These are phyloP conservation scores for Sclerotinia spermophila DNA, from an alignment of 2,329 filamentous ascomycete species.

Conservation along the genomic window DNA sequence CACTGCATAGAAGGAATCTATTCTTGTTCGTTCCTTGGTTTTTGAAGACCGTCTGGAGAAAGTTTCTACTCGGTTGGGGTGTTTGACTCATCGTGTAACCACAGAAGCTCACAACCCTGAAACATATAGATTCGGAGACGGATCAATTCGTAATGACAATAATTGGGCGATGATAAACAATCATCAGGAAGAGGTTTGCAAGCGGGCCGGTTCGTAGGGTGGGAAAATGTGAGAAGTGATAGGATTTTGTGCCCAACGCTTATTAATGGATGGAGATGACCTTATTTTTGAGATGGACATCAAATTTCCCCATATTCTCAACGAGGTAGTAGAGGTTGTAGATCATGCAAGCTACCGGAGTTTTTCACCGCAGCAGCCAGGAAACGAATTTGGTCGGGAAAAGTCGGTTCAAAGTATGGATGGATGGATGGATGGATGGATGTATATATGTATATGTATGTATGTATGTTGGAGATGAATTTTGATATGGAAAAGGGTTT, in stretches of 20 bases:
- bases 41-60: not conserved
- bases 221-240: not conserved
- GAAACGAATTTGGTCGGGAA: not conserved
- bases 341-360: slow-evolving; percentile 3
- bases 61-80: not conserved
- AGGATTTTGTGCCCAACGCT: not conserved
- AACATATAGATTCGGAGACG: not conserved
- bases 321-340: not conserved
- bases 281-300: slow-evolving; percentile 1
- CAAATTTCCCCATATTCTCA: not conserved
- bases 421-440: too few relatives aligned
- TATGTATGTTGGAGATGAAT: too few relatives aligned
- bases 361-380: not conserved
- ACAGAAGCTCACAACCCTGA: not conserved
- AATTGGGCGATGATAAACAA: not conserved
- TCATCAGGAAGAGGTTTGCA: not conserved
- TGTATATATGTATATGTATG: too few relatives aligned
- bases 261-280: not conserved
- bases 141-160: not conserved
- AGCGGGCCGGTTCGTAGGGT: slow-evolving; percentile 4
- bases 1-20: not conserved
- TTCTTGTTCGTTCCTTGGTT: not conserved
- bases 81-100: not conserved
- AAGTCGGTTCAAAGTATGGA: too few relatives aligned
- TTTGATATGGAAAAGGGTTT: not conserved